Base-by-base conservation (phyloP, 192 early-diverging fungal genomes). In the Bifiguratus adelaidae region DNA sequence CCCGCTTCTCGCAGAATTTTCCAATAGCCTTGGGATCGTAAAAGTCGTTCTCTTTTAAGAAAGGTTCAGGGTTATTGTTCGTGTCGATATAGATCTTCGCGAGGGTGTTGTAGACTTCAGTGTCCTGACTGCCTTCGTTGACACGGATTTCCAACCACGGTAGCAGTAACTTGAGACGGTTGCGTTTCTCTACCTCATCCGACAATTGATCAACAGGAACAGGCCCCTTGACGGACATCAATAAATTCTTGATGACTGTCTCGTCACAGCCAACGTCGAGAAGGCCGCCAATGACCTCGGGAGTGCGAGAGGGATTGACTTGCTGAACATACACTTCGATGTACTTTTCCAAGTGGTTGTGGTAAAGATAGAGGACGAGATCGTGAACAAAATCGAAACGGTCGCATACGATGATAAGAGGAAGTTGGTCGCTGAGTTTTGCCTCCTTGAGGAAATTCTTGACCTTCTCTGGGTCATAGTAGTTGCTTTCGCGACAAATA, bases 291-390 rank as follows among this genome's bases (percentile, higher is more conserved):
- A 99, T 76, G 24, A 99, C 96, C 41, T 85, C 78, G 25, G 96
- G 94, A 27, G 93, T 88, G 44, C 96, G 89, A 22, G 77, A 56
- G 4, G 96, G 75, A 65, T 99, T 99, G 45, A 99, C 94, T 57
- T 92, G 94, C 55, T 99, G 96, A n/a, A 99, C 96, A 55, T 99
- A 99, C 15, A 93, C 84, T 68, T 97, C 96, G 58, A 99, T 95
- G 70, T 90, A 97, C 73, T 95, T 92, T 63, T 74, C 83, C 55
- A 90, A 60, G 46, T 84, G 83, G 69, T 92, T 92, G 48, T 94
- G 89, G 72, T 96, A 96, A 58, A 99, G 68, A 41, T 89, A 95
- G 25, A 99, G 76, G 5, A 99, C 89, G 21, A 99, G 70, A 50
- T 99, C 96, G 54, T 99, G 94, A 28, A 99, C 94, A 76, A 85